Percentiles rank a stretch among this genome's conserved stretches.
Conservation (phyloP, 106 monocot species). For the Vanilla planifolia region DNA sequence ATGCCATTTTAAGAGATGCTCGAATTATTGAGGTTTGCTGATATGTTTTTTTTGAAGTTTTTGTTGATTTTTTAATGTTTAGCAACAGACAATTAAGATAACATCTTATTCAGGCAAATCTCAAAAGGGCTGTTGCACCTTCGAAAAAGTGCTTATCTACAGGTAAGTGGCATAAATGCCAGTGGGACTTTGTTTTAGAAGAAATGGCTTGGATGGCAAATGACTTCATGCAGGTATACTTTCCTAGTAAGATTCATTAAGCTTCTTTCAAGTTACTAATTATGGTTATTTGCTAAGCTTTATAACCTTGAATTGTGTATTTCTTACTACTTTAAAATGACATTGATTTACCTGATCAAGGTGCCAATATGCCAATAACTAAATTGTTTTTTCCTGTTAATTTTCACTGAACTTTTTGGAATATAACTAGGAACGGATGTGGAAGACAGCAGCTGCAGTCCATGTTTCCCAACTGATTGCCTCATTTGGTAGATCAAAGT, state of each 20-base stretch:
- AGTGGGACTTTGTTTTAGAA: constrained; percentile 99
- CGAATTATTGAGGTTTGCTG: constrained; percentile 68
- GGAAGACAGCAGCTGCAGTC: constrained; percentile 79
- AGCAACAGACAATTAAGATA: too few relatives aligned
- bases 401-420: not conserved
- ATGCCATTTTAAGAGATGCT: constrained; percentile 77
- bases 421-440: constrained; percentile 65
- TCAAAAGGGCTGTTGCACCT: constrained; percentile 44
- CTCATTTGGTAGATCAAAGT: constrained; percentile 31
- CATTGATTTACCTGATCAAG: too few relatives aligned
- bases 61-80: too few relatives aligned
- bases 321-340: too few relatives aligned
- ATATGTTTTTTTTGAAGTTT: constrained; percentile 1
- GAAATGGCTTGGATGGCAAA: constrained; percentile 99
- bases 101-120: constrained; percentile 56
- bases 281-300: too few relatives aligned
- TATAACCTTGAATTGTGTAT: too few relatives aligned
- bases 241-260: constrained; percentile 2
- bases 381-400: too few relatives aligned
- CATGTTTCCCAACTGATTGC: constrained; percentile 49
- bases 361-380: too few relatives aligned
- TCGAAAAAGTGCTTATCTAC: constrained; percentile 32
- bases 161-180: constrained; percentile 51
- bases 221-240: constrained; percentile 92
- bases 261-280: not conserved